Evolutionary conservation across 768 basidiomycete genomes (phyloP).

Genomic region (Psilocybe tampanensis): DNA sequence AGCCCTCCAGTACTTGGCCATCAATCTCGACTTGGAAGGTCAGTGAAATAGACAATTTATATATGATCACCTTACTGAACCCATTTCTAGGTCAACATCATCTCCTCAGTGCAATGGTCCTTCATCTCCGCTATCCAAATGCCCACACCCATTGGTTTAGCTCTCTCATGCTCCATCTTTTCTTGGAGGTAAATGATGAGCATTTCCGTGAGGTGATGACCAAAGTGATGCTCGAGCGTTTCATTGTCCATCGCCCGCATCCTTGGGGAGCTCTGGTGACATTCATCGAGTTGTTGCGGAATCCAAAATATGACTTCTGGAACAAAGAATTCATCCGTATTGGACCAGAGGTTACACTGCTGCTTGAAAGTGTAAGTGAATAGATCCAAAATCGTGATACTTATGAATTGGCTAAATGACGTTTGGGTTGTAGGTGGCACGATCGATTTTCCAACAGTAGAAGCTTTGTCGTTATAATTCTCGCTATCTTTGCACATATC

Average conservation of each 20-base stretch:
- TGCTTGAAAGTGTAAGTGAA: constrained; percentile 77
- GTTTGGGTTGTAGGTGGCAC: constrained; percentile 57
- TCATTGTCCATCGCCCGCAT: constrained; percentile 93
- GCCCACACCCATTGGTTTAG: constrained; percentile 99
- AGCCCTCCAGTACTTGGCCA: constrained; percentile 79
- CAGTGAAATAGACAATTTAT: constrained; percentile 24
- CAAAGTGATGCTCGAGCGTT: constrained; percentile 89
- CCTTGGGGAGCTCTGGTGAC: constrained; percentile 95
- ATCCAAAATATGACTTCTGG: constrained; percentile 91
- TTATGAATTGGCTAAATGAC: constrained; percentile 3
- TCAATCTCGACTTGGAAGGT: constrained; percentile 92
- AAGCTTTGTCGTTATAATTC: constrained; percentile 63
- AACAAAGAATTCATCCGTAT: constrained; percentile 83
- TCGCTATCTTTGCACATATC: constrained; percentile 84
- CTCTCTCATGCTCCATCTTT: constrained; percentile 85
- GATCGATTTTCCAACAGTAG: constrained; percentile 79
- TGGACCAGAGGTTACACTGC: constrained; percentile 82
- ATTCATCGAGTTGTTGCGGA: constrained; percentile 91
- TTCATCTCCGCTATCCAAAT: constrained; percentile 96
- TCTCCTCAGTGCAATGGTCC: constrained; percentile 87
- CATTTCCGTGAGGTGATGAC: constrained; percentile 83
- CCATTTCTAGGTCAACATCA: constrained; percentile 83
- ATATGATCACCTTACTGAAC: neutral
- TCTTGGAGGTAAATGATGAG: constrained; percentile 76
- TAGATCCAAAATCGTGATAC: constrained; percentile 10